Base-by-base conservation (phyloP, 163 green algal species). In the Prototheca stagnorum region DNA sequence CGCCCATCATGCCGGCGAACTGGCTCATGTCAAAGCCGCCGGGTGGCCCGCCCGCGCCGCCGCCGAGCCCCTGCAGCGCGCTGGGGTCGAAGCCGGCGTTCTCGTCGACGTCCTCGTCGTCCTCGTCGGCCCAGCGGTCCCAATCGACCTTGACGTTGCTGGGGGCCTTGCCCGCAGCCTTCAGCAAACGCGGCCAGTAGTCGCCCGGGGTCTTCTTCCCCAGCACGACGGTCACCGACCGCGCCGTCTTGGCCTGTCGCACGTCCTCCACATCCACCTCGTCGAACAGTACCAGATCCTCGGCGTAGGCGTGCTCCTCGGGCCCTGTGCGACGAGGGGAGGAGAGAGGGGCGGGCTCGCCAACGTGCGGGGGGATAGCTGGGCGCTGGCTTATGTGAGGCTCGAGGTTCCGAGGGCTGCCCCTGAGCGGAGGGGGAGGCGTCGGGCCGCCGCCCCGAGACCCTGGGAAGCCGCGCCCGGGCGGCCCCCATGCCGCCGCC, bases 131-230 rank as follows among this genome's bases (percentile, higher is more conserved):
- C 67, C 74, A 88, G 55, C 84, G 83, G 48, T 78, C 59, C 80
- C 80, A 92, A 64, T 88, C 77, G 28, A 74, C 64, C 59, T 86
- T 85, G 54, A 85, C 67, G 63, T 86, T 75, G 25, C 55, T 45
- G 3, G 75, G 43, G 20, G 72, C 36, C 59, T 65, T 73, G 34
- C 70, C 67, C 0, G 35, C 65, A 37, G 75, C 69, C 57, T 82
- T 81, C 8, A 78, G 74, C 27, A 90, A 62, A 6, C 80, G 61
- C n/a, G 77, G 77, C 79, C 81, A 92, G 51, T 80, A 63, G 19
- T 56, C 49, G 27, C 62, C 75, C 22, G 42, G 35, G 41, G 73
- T 68, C 20, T 73, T 77, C 65, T 92, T 92, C 12, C 57, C 59
- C 5, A 92, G 69, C 23, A 80, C 58, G 17, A 85, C 39, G 34